These are phyloP conservation scores for Amylostereum chailletii DNA, from an alignment of 1,284 basidiomycete genomes.

Conservation along the genomic window DNA sequence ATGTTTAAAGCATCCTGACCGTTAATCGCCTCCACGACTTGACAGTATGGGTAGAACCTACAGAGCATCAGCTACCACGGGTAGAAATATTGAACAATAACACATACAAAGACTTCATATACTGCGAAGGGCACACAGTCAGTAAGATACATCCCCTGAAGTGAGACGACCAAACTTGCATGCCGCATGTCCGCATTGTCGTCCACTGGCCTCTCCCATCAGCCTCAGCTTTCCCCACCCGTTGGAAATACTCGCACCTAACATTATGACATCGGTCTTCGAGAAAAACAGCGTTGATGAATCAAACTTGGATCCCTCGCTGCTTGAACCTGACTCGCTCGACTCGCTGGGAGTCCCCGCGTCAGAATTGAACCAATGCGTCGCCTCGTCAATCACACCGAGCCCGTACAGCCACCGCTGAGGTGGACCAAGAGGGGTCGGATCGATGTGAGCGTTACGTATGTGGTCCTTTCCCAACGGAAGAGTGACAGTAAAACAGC, in stretches of 20 bases:
- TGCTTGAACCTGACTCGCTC: not conserved
- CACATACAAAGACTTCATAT: not conserved
- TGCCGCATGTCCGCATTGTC: slow-evolving; percentile 20
- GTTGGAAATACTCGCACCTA: not conserved
- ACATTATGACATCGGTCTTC: not conserved
- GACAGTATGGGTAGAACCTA: slow-evolving; percentile 22
- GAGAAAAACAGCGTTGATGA: not conserved
- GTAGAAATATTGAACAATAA: no score
- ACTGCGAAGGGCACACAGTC: slow-evolving; percentile 1
- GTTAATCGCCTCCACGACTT: slow-evolving; percentile 15
- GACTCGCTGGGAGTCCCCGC: not conserved
- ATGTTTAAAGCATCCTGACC: slow-evolving; percentile 8
- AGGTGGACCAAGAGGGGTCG: slow-evolving; percentile 7
- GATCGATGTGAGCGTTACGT: slow-evolving; percentile 16
- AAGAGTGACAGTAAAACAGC: slow-evolving; percentile 19
- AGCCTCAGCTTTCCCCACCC: no score
- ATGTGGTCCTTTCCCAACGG: slow-evolving; percentile 20
- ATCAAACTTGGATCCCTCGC: not conserved
- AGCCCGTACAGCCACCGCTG: slow-evolving; percentile 15
- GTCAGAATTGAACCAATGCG: slow-evolving; percentile 13
- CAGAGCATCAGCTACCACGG: no score
- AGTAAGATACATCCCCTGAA: no score
- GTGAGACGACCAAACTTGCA: slow-evolving; percentile 7
- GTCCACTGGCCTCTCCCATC: slow-evolving; percentile 6
- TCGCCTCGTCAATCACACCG: slow-evolving; percentile 21